Conservation (phyloP, 2,329 filamentous ascomycete species). For the Fonsecaea monophora region DNA sequence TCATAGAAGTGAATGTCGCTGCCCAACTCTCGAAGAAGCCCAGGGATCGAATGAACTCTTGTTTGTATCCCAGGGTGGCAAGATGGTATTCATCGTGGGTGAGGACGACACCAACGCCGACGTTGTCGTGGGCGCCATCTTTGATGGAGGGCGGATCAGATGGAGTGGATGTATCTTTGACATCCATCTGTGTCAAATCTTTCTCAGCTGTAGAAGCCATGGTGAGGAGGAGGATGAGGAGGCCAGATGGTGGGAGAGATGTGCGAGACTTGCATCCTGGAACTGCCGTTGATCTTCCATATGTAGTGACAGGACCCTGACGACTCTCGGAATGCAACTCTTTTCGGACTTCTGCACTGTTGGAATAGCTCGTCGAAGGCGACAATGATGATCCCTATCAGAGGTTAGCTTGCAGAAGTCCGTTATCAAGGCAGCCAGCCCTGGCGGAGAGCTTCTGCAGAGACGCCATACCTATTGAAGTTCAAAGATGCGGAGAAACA, state of each 20-base stretch:
- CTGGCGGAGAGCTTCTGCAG: slow-evolving; percentile 14
- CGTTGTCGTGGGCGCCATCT: slow-evolving; percentile 13
- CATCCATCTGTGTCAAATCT: slow-evolving; percentile 16
- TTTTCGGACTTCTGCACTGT: slow-evolving; percentile 28
- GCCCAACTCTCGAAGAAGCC: slow-evolving; percentile 50
- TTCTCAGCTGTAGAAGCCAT: slow-evolving; percentile 28
- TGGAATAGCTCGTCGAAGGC: slow-evolving; percentile 4
- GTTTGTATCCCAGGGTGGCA: slow-evolving; percentile 46
- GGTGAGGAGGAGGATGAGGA: background rate
- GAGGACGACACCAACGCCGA: slow-evolving; percentile 24
- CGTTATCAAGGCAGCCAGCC: slow-evolving; percentile 17
- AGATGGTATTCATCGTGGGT: slow-evolving; percentile 46
- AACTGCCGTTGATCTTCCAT: background rate
- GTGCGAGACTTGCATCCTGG: background rate
- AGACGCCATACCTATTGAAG: slow-evolving; percentile 21
- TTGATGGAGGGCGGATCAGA: slow-evolving; percentile 28
- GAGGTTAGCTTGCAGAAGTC: slow-evolving; percentile 11
- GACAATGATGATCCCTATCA: slow-evolving; percentile 7
- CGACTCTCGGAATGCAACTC: background rate
- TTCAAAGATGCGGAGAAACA: slow-evolving; percentile 22
- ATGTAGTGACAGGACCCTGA: background rate
- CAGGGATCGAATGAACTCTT: slow-evolving; percentile 47
- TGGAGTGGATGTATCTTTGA: slow-evolving; percentile 17
- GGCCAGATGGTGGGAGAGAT: background rate
- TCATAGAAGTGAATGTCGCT: slow-evolving; percentile 48